Evolutionary conservation across 345 rosid species (phyloP).

Genomic region (Populus ilicifolia): DNA sequence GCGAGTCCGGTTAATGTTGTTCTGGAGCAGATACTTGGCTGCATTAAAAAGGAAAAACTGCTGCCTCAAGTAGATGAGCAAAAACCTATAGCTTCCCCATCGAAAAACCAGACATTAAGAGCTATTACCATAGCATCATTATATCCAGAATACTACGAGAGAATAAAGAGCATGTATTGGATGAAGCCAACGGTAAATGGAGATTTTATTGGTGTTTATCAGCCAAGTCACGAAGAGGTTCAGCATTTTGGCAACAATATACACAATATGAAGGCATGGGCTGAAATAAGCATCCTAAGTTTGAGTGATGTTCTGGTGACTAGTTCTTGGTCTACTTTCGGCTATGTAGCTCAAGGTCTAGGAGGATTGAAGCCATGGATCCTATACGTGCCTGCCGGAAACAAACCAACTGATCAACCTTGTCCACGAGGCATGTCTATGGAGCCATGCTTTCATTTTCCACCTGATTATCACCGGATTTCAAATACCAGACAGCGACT

Average conservation of each 20-base stretch:
- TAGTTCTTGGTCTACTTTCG: conserved; percentile 22
- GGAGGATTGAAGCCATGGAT: conserved; percentile 26
- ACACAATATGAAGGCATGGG: conserved; percentile 25
- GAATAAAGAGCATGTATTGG: conserved; percentile 16
- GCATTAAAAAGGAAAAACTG: conserved; percentile 5
- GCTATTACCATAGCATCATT: conserved; percentile 11
- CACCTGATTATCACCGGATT: not conserved
- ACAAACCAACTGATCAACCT: not conserved
- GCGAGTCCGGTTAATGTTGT: not conserved
- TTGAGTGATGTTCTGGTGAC: conserved; percentile 24
- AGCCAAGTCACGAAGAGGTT: conserved; percentile 18
- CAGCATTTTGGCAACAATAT: conserved; percentile 13
- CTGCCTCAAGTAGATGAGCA: conserved; percentile 1
- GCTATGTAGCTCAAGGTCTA: conserved; percentile 26
- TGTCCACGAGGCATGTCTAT: not conserved
- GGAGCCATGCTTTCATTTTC: conserved; percentile 9
- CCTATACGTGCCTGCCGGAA: not conserved
- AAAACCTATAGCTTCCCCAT: not conserved
- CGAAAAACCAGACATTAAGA: conserved; percentile 3
- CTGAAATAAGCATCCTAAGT: conserved; percentile 21
- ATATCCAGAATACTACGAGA: conserved; percentile 9
- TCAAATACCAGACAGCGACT: not conserved
- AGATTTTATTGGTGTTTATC: conserved; percentile 14
- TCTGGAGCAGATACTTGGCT: conserved; percentile 12
- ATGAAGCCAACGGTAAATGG: conserved; percentile 6